Evolutionary conservation across 106 monocot genomes (phyloP), one percentile per base, ranked within the genome.

Genomic region (Platanthera guangdongensis): DNA sequence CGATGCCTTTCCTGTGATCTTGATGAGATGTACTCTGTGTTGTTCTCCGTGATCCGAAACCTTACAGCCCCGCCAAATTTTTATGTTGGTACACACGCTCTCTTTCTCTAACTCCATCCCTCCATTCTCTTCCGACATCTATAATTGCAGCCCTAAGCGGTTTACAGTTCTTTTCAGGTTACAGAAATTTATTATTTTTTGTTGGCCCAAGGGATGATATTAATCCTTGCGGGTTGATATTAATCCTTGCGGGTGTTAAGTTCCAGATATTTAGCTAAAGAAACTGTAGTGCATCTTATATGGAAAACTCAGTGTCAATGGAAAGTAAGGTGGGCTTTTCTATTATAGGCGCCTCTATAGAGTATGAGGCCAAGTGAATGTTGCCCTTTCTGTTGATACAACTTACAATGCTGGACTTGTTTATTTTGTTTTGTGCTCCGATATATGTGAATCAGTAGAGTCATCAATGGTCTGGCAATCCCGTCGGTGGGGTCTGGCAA

Each of bases 31-130:
- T 97, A 89, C 65, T 84, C 96, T 0, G 93, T 90, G 0, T 82
- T 86, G 50, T 97, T 97, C 73, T 94, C 91, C 1, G 96, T 6
- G 87, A 94, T 48, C 88, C 81, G 32, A 55, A 52, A 15, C 93
- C 96, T 0, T 94, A 89, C 57, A 97, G 89, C 79, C 96, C 96
- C 7, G 96, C 89, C 22, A 87, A 75, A 6, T 97, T 97, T 65
- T 83, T 97, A 5, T 89, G 93, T 72, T 94, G 96, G 96, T 97
- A 53, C 57, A 25, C 28, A 5, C 13, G 28, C 74, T 15, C 53
- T 3, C 54, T 52, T 52, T 51, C 70, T 46, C 70, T 46, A 65
- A 5, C 39, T 55, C 13, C 69, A 18, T 51, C 52, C 9, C 8
- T 74, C 18, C 28, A 9, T 76, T 47, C 50, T 30, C 47, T 51